Percentiles rank a stretch among this genome's conserved stretches.
Evolutionary conservation across 2,329 filamentous ascomycete genomes (phyloP).

Genomic region (Byssochlamys sp.): DNA sequence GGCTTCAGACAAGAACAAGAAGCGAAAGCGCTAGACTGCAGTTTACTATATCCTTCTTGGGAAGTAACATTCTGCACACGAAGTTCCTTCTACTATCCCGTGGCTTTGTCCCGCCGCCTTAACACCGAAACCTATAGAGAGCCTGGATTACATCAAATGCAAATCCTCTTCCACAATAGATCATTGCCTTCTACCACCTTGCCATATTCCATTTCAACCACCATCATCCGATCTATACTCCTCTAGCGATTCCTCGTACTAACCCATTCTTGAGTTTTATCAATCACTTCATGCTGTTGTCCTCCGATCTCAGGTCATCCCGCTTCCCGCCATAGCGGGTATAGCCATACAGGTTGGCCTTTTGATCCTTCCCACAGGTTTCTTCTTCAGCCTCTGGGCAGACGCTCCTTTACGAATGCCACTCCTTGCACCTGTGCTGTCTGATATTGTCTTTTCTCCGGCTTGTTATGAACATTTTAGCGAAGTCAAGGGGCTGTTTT

Average conservation of each 20-base stretch:
- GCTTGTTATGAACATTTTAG: slow-evolving; percentile 21
- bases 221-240: not conserved
- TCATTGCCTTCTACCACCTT: not conserved
- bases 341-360: not conserved
- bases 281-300: not conserved
- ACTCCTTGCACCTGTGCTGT: slow-evolving; percentile 6
- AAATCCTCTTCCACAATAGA: not conserved
- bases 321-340: not conserved
- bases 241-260: not conserved
- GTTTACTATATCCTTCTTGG: not conserved
- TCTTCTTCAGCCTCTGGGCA: not conserved
- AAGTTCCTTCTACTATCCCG: not conserved
- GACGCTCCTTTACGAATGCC: not conserved
- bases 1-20: slow-evolving; percentile 54
- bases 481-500: slow-evolving; percentile 20
- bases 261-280: not conserved
- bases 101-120: not conserved
- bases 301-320: not conserved
- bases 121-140: not conserved
- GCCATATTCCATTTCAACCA: not conserved
- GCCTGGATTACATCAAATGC: not conserved
- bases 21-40: slow-evolving; percentile 51
- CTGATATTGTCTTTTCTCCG: slow-evolving; percentile 9
- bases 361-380: not conserved
- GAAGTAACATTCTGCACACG: not conserved